These are phyloP conservation scores for Firmiana major DNA, from an alignment of 345 rosid genomes.

Conservation along the genomic window DNA sequence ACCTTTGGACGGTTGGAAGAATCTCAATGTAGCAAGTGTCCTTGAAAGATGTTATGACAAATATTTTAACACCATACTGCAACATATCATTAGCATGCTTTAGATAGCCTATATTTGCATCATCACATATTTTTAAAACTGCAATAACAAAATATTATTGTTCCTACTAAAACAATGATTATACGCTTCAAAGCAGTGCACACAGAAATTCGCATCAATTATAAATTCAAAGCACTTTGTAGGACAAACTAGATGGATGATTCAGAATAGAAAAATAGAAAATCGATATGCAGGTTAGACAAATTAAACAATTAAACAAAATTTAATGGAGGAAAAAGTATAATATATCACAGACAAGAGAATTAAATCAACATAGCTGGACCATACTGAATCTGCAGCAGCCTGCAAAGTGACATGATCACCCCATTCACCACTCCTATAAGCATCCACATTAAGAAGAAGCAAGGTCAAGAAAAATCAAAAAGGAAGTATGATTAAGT, in stretches of 20 bases:
- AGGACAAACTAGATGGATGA: not conserved
- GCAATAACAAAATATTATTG: not conserved
- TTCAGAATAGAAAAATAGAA: not conserved
- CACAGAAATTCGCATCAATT: not conserved
- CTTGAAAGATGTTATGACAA: slow-evolving; percentile 61
- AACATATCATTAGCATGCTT: slow-evolving; percentile 18
- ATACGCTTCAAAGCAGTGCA: not conserved
- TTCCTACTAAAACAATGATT: not conserved
- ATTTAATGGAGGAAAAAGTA: not conserved
- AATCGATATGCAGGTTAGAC: not conserved
- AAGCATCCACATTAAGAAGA: slow-evolving; percentile 11
- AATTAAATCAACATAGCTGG: not conserved
- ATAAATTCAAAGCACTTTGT: not conserved
- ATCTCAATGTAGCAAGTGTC: slow-evolving; percentile 67
- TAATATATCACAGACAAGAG: not conserved
- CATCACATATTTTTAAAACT: not conserved
- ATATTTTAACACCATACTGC: slow-evolving; percentile 60
- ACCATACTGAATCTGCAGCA: slow-evolving; percentile 54
- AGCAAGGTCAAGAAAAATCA: not conserved
- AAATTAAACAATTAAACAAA: not conserved
- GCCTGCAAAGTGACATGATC: slow-evolving; percentile 76
- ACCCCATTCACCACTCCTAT: slow-evolving; percentile 70
- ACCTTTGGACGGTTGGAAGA: slow-evolving; percentile 43
- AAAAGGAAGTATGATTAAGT: not conserved
- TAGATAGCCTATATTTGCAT: slow-evolving; percentile 11